Evolutionary conservation across 2,329 filamentous ascomycete species (phyloP), one percentile per base, ranked within the genome.

Genomic region (Claviceps fusiformis): DNA sequence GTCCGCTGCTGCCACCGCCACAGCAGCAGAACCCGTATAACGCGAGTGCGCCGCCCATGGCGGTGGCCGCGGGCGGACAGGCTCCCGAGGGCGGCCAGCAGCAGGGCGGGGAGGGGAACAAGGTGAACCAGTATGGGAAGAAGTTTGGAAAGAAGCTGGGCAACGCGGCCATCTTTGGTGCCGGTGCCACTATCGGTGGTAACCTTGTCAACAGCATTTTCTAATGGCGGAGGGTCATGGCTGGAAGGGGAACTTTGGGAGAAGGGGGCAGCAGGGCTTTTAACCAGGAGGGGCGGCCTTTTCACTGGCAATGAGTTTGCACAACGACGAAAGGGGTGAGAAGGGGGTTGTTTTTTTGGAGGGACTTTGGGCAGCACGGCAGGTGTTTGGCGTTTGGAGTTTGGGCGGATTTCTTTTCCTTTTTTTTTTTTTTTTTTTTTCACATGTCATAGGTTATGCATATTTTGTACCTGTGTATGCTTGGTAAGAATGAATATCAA

Each of bases 91-190:
- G 68, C 62, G n/a, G n/a, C n/a, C 72, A 71, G 19, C 63, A 67
- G 43, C 72, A 71, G 19, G 63, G 67, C 39, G 73, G 73, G 13
- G 75, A 74, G 39, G 73, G 74, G 66, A 62, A 60, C 60, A 93
- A 93, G 74, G 74, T 83, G 17, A 78, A 82, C 59, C 78, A 89
- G 70, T 80, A 83, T 55, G 90, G 89, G 55, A 95, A 95, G 83
- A 96, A 96, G 74, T 87, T 96, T 71, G 91, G 92, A 61, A 95
- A 95, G 81, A 97, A 96, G 77, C 63, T 75, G 48, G 92, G 92
- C 7, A 83, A 84, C 63, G 78, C 79, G 48, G 89, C 90, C 33
- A 89, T 96, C 62, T 95, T 95, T 64, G 92, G 92, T 69, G 92
- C 92, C 50, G 91, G 92, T 70, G 91, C 92, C 51, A 93, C 89